phyloP scores from a whole-genome alignment of 306 rosid species.

The Delonix regia region DNA sequence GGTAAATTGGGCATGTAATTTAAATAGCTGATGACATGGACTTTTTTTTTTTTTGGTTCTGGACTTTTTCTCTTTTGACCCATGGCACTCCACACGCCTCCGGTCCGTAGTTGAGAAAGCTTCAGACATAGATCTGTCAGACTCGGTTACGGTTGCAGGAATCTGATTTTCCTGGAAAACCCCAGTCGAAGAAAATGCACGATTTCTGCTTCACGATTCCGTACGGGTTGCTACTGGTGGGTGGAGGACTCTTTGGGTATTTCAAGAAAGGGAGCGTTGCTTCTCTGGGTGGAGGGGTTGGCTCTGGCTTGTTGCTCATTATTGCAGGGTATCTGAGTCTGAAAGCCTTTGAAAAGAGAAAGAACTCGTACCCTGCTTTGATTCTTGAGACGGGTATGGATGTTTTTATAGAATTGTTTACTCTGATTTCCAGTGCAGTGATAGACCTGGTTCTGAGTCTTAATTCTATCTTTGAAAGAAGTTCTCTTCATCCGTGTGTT shows the following conservation, averaged over 20 bases:
- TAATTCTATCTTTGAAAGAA: constrained; percentile 3
- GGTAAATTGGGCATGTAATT: constrained; percentile 13
- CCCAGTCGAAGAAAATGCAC: constrained; percentile 61
- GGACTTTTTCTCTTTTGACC: constrained; percentile 1
- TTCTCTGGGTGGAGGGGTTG: constrained; percentile 74
- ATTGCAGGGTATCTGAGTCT: constrained; percentile 80
- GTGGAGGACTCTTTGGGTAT: constrained; percentile 77
- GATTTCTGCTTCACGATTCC: constrained; percentile 96
- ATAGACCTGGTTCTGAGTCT: neutral
- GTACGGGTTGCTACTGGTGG: constrained; percentile 66
- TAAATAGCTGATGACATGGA: no score
- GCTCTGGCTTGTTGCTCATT: constrained; percentile 62
- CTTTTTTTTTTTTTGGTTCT: no score
- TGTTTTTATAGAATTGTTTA: neutral
- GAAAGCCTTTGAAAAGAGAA: constrained; percentile 67
- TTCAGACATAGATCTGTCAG: constrained; percentile 8
- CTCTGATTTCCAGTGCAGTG: neutral
- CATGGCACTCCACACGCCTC: constrained; percentile 43
- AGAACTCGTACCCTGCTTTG: constrained; percentile 67
- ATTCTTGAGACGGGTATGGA: constrained; percentile 64
- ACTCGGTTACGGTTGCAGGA: neutral
- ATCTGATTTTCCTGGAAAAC: constrained; percentile 38
- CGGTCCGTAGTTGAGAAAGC: neutral
- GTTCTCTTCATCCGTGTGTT: neutral
- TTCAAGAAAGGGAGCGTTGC: constrained; percentile 73